Conservation (phyloP, 2,329 filamentous ascomycete species). For the Byssochlamys sp. region DNA sequence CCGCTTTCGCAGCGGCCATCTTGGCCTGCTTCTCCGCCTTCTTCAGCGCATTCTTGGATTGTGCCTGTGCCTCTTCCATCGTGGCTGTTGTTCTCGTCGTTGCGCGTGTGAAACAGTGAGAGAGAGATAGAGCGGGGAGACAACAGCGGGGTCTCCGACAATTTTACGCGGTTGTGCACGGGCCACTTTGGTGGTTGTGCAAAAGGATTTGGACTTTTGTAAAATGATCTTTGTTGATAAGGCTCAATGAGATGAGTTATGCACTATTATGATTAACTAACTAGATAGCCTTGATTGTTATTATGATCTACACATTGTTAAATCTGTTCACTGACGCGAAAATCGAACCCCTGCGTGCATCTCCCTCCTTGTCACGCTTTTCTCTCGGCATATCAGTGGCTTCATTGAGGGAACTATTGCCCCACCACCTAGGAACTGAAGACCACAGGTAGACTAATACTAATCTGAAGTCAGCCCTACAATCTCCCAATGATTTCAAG, state of each 20-base stretch:
- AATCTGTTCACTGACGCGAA: too few species aligned
- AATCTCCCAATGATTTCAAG: too few species aligned
- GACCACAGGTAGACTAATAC: too few species aligned
- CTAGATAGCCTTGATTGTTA: too few species aligned
- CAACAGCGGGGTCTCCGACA: neutral
- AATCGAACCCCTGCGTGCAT: too few species aligned
- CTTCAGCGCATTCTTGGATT: neutral
- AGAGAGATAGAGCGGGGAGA: neutral
- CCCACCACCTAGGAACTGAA: too few species aligned
- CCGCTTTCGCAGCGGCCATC: neutral
- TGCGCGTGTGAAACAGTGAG: neutral
- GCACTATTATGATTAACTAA: too few species aligned
- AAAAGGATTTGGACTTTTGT: neutral
- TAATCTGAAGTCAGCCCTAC: too few species aligned
- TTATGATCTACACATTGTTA: too few species aligned
- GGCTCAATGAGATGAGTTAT: neutral
- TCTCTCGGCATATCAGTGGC: too few species aligned
- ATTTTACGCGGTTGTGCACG: neutral
- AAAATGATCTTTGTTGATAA: neutral
- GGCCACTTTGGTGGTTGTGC: neutral
- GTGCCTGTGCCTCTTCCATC: neutral
- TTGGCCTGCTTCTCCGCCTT: neutral
- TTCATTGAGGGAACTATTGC: too few species aligned
- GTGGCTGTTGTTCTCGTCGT: neutral
- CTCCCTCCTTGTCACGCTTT: too few species aligned